Base-by-base conservation (phyloP, 352 stramenopile genomes). In the Pythium aquatile region DNA sequence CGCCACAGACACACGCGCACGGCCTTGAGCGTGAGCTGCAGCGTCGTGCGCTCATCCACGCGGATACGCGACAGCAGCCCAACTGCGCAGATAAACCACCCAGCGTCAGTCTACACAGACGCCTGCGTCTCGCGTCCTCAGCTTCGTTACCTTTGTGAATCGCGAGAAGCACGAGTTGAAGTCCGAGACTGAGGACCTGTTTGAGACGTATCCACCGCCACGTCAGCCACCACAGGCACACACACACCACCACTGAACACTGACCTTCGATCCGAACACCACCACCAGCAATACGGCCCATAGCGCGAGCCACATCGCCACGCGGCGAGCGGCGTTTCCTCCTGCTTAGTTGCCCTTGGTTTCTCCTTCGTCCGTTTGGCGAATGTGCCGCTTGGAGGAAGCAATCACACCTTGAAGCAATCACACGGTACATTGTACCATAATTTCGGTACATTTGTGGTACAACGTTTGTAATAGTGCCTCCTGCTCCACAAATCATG, bases 1-100 rank as follows among this genome's bases (percentile, higher is more conserved):
- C 65, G 57, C 83, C 83, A 91, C 48, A 92, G 64, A 20, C 68
- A 75, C 32, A 94, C 65, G n/a, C 74, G 69, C 6, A 91, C 55
- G 0, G 58, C 53, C 1, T 55, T 53, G 10, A 82, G 49, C 2
- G 39, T 64, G n/a, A 94, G 61, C 10, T 70, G 75, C n/a, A 91
- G n/a, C 55, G 64, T 76, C 14, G 70, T 83, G 3, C 54, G 20
- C 4, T 71, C 28, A 47, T 84, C 63, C 10, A 88, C 26, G 9
- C 39, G 33, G 44, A 94, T 79, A 48, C 88, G 80, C 5, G 65
- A 66, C 24, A 93, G 61, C 5, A 90, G 58, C 0, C 77, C 80
- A 6, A 56, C 83, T 90, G 49, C 51, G 24, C 47, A 42, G 1
- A 32, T 9, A 13, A 16, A 3, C 11, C 20, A 6, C 5, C 3